A percentile compares a stretch with the other conserved stretches of the same genome.
Conservation (phyloP, 2,329 filamentous ascomycete genomes). For the Pseudogymnoascus sp. region DNA sequence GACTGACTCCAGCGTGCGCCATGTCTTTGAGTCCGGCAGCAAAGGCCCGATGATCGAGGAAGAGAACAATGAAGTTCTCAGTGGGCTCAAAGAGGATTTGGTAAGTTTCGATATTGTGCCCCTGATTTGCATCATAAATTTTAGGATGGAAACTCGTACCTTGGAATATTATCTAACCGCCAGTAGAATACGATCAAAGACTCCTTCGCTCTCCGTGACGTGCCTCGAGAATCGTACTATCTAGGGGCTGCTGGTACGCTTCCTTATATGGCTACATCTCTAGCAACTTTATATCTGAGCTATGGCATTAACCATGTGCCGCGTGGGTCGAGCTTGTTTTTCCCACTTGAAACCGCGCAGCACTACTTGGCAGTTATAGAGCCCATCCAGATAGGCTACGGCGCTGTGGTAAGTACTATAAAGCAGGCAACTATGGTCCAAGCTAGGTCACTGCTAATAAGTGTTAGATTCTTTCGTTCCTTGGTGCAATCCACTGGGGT, state of each 20-base stretch:
- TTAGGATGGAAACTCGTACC: neutral
- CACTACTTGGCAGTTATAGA: constrained; percentile 68
- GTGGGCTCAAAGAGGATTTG: constrained; percentile 47
- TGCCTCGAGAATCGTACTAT: constrained; percentile 60
- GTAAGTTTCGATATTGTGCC: constrained; percentile 38
- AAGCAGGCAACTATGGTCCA: constrained; percentile 8
- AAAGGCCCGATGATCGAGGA: constrained; percentile 16
- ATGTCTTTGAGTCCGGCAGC: constrained; percentile 40
- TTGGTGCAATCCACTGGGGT: constrained; percentile 90
- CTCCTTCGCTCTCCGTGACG: constrained; percentile 56
- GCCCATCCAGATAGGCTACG: constrained; percentile 84
- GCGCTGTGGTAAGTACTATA: constrained; percentile 60
- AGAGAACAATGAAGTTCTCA: constrained; percentile 41
- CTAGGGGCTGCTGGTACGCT: constrained; percentile 72
- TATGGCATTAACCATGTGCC: constrained; percentile 71
- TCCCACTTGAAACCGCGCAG: constrained; percentile 62
- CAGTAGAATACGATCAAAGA: constrained; percentile 57
- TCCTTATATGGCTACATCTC: constrained; percentile 77
- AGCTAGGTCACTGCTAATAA: neutral
- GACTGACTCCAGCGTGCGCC: constrained; percentile 47
- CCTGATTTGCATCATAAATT: neutral
- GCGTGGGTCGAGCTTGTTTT: constrained; percentile 54
- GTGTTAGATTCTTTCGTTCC: constrained; percentile 75
- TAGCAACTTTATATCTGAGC: constrained; percentile 73
- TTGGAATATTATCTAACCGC: constrained; percentile 10